Percentiles rank a stretch among this genome's conserved stretches.
These are phyloP conservation scores for Fagus crenata DNA, from an alignment of 306 rosid species.

Conservation along the genomic window DNA sequence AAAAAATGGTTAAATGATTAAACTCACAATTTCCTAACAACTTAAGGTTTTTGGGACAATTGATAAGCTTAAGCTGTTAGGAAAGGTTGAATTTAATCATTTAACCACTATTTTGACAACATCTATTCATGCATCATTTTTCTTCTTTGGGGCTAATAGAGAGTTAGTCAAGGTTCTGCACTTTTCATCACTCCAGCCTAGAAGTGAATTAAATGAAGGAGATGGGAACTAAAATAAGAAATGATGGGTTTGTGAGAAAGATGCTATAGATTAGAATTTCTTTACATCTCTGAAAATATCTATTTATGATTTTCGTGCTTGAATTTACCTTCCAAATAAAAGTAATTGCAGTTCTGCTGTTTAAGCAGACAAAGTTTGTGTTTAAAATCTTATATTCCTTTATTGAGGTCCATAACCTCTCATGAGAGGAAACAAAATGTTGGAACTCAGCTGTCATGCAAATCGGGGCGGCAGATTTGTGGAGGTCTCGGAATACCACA, in stretches of 20 bases:
- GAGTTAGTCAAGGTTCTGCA: neutral
- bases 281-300: neutral
- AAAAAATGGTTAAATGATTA: no score
- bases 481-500: no score
- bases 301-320: constrained; percentile 1
- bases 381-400: neutral
- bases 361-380: neutral
- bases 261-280: neutral
- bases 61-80: no score
- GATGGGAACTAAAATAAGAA: neutral
- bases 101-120: neutral
- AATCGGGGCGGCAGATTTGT: no score
- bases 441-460: no score
- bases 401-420: neutral
- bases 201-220: neutral
- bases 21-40: no score
- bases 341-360: constrained; percentile 10
- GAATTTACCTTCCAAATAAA: constrained; percentile 4
- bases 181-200: neutral
- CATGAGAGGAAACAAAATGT: no score
- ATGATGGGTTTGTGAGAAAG: constrained; percentile 3
- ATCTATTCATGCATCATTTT: neutral
- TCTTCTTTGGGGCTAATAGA: neutral
- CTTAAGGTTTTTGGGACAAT: no score
- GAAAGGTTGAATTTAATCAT: no score